phyloP scores from a whole-genome alignment of 2,329 filamentous ascomycete species.

The Apiospora rasikravindrae region DNA sequence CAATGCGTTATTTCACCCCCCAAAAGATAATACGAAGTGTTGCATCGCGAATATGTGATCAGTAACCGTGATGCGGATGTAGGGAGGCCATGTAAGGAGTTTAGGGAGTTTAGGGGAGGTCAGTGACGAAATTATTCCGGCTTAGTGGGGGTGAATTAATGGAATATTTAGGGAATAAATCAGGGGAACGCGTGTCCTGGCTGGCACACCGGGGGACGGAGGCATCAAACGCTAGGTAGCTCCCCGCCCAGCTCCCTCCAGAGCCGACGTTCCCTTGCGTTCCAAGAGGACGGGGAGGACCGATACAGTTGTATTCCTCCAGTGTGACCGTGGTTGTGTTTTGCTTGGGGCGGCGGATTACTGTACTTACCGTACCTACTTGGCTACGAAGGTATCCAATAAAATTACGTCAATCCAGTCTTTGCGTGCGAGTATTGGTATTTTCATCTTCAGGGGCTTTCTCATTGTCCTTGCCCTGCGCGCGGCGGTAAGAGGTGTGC shows the following conservation, averaged over 20 bases:
- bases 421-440: too few species aligned
- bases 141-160: not conserved
- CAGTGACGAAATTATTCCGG: not conserved
- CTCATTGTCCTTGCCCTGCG: not conserved
- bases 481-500: not conserved
- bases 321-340: not conserved
- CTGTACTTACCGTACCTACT: not conserved
- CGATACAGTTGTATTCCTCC: not conserved
- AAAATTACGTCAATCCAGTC: too few species aligned
- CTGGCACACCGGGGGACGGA: not conserved
- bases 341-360: not conserved
- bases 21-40: not conserved
- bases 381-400: too few species aligned
- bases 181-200: slow-evolving; percentile 6
- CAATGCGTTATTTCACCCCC: not conserved
- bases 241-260: not conserved
- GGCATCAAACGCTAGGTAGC: not conserved
- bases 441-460: too few species aligned
- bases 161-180: too few species aligned
- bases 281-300: not conserved
- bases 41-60: not conserved
- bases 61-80: too few species aligned
- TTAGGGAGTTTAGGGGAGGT: not conserved
- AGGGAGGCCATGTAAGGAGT: too few species aligned
- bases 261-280: not conserved